Base-by-base conservation (phyloP, 768 basidiomycete species). In the Lyophyllum atratum region DNA sequence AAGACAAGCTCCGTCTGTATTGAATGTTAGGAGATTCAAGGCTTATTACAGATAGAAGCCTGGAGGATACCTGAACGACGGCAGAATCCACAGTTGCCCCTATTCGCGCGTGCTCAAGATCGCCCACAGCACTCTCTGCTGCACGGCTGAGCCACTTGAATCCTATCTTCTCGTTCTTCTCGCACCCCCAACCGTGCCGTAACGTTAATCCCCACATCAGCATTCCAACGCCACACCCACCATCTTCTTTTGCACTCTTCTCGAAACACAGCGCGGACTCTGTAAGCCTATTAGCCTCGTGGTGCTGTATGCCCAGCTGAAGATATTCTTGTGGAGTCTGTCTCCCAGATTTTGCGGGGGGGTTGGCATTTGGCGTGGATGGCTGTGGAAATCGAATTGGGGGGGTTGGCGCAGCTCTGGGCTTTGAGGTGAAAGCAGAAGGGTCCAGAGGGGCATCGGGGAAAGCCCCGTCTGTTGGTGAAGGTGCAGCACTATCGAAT, bases 171-270 rank as follows among this genome's bases (percentile, higher is more conserved):
- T 94, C 92, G 64, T 93, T 85, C 80, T 89, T 87, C 67, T 80
- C 73, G 61, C 86, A 85, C 2, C 93, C 94, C 93, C 94, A 96
- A 1, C 93, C 93, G 68, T 93, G 91, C 50, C 93, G 77, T 64
- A 94, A 74, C 28, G 92, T 78, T 40, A 96, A 74, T 0, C 93
- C 94, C 82, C 90, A 95, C 90, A 96, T 93, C 57, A 95, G 72
- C 92, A 94, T 95, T 17, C 94, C 94, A 4, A 92, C 85, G 1
- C 88, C 89, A 65, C 90, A 93, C 1, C 92, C 94, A 1, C 93
- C 93, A 49, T 78, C 73, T 58, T 83, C 76, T 52, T 77, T 90
- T 11, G 92, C 92, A 45, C 86, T 85, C 71, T 80, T 81, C 73
- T 93, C 91, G 67, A 93, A 93, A 69, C 78, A 91, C 24, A 69